Base-by-base conservation (phyloP, 192 early-diverging fungal genomes). In the Diversispora epigaea region DNA sequence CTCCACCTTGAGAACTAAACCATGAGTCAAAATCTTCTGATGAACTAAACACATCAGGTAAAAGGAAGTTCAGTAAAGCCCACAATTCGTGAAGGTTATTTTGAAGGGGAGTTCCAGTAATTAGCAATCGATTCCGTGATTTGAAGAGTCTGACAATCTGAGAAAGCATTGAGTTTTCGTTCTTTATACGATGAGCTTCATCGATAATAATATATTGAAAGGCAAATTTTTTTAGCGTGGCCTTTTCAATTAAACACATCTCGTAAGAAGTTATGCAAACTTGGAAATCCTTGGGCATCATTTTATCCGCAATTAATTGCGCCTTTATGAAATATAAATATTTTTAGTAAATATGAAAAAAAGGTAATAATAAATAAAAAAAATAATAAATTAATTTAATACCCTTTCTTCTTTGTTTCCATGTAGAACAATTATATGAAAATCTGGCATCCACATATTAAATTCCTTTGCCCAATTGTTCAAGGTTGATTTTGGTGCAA, bases 31-130 rank as follows among this genome's bases (percentile, higher is more conserved):
- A 99, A 57, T 94, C 95, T 32, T 95, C 94, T 0, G 94, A 88
- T 3, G 92, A 94, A 73, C 91, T 91, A 86, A 99, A 98, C 32
- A 99, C 93, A 78, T 99, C 97, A 4, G 97, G 97, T 40, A 99
- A 82, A 79, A 99, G 80, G 78, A 99, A 99, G 81, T 99, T 98
- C 9, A 99, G 86, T 71, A 99, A 82, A 15, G 96, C 95, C 97
- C 97, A 99, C n/a, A 99, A 86, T 82, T 99, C 97, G 77, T 97
- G 95, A 11, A 99, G 84, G 69, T 98, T 96, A 88, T 99, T 99
- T 78, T 97, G 96, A 41, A 98, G 88, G 17, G 96, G 96, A 0
- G 96, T 98, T 73, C 96, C 96, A 0, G 96, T 97, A 17, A 98
- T 91, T 47, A 98, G 81, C 60, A 99, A 86, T 43, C 97, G 89